Base-by-base conservation (phyloP, 2,329 filamentous ascomycete genomes). In the Tetracladium maxilliforme region DNA sequence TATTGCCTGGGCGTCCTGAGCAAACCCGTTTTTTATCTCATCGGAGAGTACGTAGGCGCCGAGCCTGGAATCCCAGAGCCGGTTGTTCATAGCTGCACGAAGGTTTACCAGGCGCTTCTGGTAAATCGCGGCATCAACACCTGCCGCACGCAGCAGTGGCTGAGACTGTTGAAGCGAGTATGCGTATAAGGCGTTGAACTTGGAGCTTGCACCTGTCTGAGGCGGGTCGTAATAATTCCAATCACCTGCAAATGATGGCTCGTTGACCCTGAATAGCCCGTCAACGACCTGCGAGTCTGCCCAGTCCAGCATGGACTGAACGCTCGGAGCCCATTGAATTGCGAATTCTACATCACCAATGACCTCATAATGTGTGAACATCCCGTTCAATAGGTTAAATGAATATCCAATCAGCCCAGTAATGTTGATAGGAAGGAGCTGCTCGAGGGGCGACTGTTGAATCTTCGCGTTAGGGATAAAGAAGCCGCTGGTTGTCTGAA, bases 331-430 rank as follows among this genome's bases (percentile, higher is more conserved):
- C 47, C 45, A 48, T 4, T 29, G 19, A 10, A 27, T 27, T 12
- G 41, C 40, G 22, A 49, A 39, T 3, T 19, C 27, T 1, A 30
- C 9, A 22, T 49, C 32, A 5, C 46, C 46, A 7, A 41, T 46
- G 19, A 35, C 30, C 27, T 38, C 35, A 24, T 47, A 48, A 19
- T 31, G 43, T 17, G 33, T 29, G 1, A 45, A 41, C 3, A 41
- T 31, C 11, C 44, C 44, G 4, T 37, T 43, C 9, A 49, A 14
- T 6, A 44, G 22, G 19, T 42, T 44, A 31, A 42, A 42, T 3
- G 45, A 48, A 31, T 48, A 50, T 3, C 45, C 44, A 21, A 50
- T 47, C 11, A 50, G 31, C 3, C 44, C 47, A 4, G 45, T 49
- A 2, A 41, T 16, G 17, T 40, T 42, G 5, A 33, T 26, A 9